Conservation (phyloP, 495 filamentous ascomycete genomes). For the Podospora pseudoanserina region DNA sequence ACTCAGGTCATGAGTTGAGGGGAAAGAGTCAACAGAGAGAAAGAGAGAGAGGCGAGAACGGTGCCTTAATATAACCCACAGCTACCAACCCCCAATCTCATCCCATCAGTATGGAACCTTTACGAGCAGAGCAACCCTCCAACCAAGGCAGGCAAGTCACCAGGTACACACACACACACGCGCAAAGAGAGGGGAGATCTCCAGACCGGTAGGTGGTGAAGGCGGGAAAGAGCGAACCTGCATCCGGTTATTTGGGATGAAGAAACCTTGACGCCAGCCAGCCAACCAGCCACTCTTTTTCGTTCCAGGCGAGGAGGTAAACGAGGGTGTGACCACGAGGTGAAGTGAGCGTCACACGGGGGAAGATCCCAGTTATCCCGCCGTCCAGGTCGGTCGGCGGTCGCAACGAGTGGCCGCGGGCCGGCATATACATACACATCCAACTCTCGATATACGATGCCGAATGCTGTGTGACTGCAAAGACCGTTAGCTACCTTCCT, state of each 20-base stretch:
- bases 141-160: neutral
- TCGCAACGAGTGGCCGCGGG: neutral
- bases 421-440: neutral
- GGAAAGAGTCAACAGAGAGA: neutral
- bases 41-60: neutral
- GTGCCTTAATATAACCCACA: neutral
- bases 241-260: conserved; percentile 11
- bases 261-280: neutral
- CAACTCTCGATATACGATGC: neutral
- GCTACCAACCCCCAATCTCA: neutral
- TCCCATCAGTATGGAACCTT: neutral
- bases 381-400: neutral
- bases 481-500: neutral
- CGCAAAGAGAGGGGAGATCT: neutral
- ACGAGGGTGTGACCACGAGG: neutral
- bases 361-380: conserved; percentile 1
- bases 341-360: neutral
- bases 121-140: neutral
- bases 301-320: neutral
- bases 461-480: conserved; percentile 9
- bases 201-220: neutral
- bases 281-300: neutral
- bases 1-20: neutral
- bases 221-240: neutral
- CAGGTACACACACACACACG: neutral